Evolutionary conservation across 257 asterid species (phyloP), one percentile per base, ranked within the genome.

Genomic region (Ajuga chamaepitys): DNA sequence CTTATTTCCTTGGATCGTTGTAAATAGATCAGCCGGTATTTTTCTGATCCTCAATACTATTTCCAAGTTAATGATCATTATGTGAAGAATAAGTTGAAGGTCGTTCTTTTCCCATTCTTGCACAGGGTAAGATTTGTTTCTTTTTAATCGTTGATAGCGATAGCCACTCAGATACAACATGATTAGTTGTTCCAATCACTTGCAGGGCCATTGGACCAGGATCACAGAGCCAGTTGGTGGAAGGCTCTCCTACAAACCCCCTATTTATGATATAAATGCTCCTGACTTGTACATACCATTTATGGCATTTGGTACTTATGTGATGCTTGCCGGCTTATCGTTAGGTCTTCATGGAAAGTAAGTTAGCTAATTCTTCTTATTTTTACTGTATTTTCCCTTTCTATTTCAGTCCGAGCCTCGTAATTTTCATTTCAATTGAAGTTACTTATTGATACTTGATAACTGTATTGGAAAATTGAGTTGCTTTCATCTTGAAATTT

Each of bases 41-140:
- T 82, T 46, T 82, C 84, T 26, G 84, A 82, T 47, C 87, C 87
- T 53, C 87, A 78, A 64, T 82, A 82, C 73, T 82, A 82, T 73
- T 82, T 82, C 74, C 87, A 82, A 78, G 84, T 82, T 57, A 82
- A 82, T 56, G 87, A 82, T 38, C 84, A 78, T n/a, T 82, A 82
- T 25, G 87, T 82, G 77, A 82, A 59, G 82, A 82, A 82, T 52
- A 82, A 82, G 65, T 70, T 82, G 78, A 82, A 82, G 78, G 78
- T 82, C 37, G 82, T 82, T 70, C 87, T 82, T 57, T 82, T 82
- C 66, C 87, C 87, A 1, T 82, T 82, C 64, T 72, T 82, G 50
- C 87, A 82, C 76, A 78, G 84, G 84, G 87, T 82, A 66, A 75
- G 79, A 14, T 11, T 62, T 44, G 58, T n/a, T 63, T 52, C 38